Conservation (phyloP, 1,139 yeast species). For the Kodamaea suecica region DNA sequence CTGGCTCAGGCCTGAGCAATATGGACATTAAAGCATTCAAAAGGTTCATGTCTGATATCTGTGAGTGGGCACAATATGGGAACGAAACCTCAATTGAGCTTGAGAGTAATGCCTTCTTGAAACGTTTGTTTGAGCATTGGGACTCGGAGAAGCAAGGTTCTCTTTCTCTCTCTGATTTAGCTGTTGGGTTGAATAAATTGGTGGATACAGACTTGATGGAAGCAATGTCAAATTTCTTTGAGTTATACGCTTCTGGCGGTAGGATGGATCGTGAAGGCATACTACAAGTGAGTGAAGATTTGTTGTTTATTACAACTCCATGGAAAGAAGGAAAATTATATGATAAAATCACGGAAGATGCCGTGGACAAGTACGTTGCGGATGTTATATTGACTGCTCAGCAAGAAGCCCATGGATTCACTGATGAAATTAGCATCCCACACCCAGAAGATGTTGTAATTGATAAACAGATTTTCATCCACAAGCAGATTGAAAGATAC, state of each 20-base stretch:
- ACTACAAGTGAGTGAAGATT: constrained; percentile 80
- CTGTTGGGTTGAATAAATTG: constrained; percentile 67
- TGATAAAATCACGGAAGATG: constrained; percentile 57
- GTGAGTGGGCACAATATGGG: constrained; percentile 62
- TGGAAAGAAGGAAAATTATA: constrained; percentile 68
- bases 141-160: constrained; percentile 53
- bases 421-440: constrained; percentile 35
- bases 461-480: constrained; percentile 60
- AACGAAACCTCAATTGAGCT: constrained; percentile 25
- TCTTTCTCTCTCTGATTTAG: constrained; percentile 66
- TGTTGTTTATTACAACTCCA: constrained; percentile 77
- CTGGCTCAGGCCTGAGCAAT: constrained; percentile 65
- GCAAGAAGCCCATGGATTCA: constrained; percentile 16
- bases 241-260: constrained; percentile 65
- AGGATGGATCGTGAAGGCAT: constrained; percentile 76
- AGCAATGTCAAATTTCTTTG: constrained; percentile 73
- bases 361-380: constrained; percentile 64
- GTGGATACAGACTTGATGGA: constrained; percentile 75
- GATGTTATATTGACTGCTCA: constrained; percentile 48
- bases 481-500: constrained; percentile 76
- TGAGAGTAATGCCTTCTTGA: constrained; percentile 50
- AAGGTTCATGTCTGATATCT: constrained; percentile 72
- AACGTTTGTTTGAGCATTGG: constrained; percentile 69
- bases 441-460: constrained; percentile 59
- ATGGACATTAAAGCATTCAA: constrained; percentile 76